Percentiles rank a stretch among this genome's conserved stretches.
Conservation (phyloP, 768 basidiomycete genomes). For the Rhodotorula graminis region DNA sequence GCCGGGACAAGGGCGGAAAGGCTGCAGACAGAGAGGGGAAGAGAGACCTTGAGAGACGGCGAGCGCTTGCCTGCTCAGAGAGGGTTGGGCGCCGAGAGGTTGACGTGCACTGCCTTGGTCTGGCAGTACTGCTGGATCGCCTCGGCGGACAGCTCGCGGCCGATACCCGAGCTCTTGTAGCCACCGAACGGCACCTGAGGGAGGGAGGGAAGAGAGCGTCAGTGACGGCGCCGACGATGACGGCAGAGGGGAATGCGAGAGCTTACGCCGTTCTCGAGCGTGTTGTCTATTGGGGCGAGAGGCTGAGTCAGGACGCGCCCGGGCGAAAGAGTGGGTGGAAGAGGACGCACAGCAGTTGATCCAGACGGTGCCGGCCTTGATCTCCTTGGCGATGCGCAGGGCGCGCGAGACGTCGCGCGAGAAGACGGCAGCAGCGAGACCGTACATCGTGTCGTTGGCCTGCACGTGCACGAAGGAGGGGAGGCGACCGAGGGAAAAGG, state of each 20-base stretch:
- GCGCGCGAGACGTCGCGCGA: conserved; percentile 71
- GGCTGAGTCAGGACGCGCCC: not conserved
- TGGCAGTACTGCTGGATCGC: conserved; percentile 24
- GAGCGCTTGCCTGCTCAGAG: conserved; percentile 8
- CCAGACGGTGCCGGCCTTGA: conserved; percentile 61
- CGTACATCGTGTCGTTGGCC: conserved; percentile 50
- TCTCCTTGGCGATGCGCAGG: conserved; percentile 62
- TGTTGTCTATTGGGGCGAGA: not conserved
- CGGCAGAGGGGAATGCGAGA: no score
- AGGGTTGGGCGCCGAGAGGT: conserved; percentile 26
- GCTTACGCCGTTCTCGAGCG: not conserved
- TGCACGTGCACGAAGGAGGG: not conserved
- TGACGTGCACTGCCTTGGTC: conserved; percentile 29
- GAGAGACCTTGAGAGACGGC: no score
- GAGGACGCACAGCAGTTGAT: conserved; percentile 42
- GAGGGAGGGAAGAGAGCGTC: conserved; percentile 22
- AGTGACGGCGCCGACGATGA: not conserved
- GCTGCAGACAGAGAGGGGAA: no score
- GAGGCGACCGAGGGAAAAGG: not conserved
- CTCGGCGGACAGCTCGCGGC: conserved; percentile 45
- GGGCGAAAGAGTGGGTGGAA: not conserved
- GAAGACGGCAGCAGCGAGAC: conserved; percentile 57
- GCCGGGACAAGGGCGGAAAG: no score
- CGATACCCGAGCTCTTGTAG: conserved; percentile 51
- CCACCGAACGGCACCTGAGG: conserved; percentile 48